A percentile compares a stretch with the other conserved stretches of the same genome.
Evolutionary conservation across 148 eudicot genomes (phyloP).

Genomic region (Spergularia marina): DNA sequence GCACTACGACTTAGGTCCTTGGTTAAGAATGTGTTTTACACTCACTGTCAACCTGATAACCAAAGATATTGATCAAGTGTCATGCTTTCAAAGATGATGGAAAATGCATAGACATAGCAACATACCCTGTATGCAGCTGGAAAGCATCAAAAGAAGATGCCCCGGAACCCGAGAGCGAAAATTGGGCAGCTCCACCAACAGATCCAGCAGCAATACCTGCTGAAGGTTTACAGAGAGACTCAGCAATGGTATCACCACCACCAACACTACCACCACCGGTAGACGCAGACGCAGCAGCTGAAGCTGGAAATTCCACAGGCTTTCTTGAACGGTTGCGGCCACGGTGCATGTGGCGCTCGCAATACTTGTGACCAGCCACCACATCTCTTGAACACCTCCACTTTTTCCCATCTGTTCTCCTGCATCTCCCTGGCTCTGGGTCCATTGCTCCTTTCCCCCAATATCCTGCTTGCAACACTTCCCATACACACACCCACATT

Average conservation of each 20-base stretch:
- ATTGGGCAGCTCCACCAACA: constrained; percentile 28
- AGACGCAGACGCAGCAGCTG: constrained; percentile 32
- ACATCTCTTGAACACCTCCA: constrained; percentile 98
- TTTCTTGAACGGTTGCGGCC: constrained; percentile 99
- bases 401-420: constrained; percentile 93
- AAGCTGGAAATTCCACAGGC: constrained; percentile 96
- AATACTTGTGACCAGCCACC: constrained; percentile 81
- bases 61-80: background rate
- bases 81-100: background rate
- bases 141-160: constrained; percentile 55
- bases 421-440: constrained; percentile 93
- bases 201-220: constrained; percentile 23
- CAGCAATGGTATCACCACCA: constrained; percentile 3
- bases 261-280: background rate
- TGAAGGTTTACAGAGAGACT: constrained; percentile 23
- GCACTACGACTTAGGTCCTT: background rate
- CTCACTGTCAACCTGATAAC: too few species aligned
- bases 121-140: constrained; percentile 60
- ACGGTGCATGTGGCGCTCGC: constrained; percentile 93
- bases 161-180: constrained; percentile 41
- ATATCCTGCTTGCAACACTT: constrained; percentile 76
- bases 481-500: background rate
- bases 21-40: too few species aligned
- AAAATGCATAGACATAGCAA: background rate
- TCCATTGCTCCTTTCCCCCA: constrained; percentile 88